Base-by-base conservation (phyloP, 1,284 basidiomycete species). In the Marasmius sp. region DNA sequence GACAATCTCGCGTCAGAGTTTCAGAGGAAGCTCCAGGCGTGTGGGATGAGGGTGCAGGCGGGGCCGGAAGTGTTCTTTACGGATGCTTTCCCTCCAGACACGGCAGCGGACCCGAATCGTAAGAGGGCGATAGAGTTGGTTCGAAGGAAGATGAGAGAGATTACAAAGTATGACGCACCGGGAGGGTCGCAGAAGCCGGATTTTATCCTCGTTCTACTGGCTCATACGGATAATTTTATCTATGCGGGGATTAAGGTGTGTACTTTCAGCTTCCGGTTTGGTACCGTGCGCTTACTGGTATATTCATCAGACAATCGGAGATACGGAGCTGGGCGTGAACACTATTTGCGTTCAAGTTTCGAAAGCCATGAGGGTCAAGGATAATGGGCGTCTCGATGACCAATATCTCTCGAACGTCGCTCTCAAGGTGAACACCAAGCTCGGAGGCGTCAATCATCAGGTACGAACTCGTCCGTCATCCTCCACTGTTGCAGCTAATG, bases 391-490 rank as follows among this genome's bases (percentile, higher is more conserved):
- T 59, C 84, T 85, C 66, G 86, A 89, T 67, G 86, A 89, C 61
- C 89, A 91, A 66, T 93, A 93, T 71, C 84, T 91, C 65, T 88
- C 89, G 5, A 93, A 92, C 66, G 83, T 92, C 18, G 85, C 86
- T 1, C 68, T 84, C 52, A 83, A 85, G 58, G 80, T 91, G 14
- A 94, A 94, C 67, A 85, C 85, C 37, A 94, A 94, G 73, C 83
- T 93, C 1, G 89, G 90, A 2, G 92, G 92, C 0, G 75, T 86
- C 33, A 94, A 94, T 68, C 91, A 92, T 72, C 69, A 82, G 63
- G 79, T 79, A 22, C 34, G 67, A 10, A 37, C 63, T 49, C 53
- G 16, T 20, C 14, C 37, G 61, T 50, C 27, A 20, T 51, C 14
- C 39, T 2, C 27, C 2, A 27, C 27, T 27, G 27, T 27, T 5